Percentiles rank a stretch among this genome's conserved stretches.
Evolutionary conservation across 495 filamentous ascomycete genomes (phyloP).

Genomic region (Sphaerosporella brunnea): DNA sequence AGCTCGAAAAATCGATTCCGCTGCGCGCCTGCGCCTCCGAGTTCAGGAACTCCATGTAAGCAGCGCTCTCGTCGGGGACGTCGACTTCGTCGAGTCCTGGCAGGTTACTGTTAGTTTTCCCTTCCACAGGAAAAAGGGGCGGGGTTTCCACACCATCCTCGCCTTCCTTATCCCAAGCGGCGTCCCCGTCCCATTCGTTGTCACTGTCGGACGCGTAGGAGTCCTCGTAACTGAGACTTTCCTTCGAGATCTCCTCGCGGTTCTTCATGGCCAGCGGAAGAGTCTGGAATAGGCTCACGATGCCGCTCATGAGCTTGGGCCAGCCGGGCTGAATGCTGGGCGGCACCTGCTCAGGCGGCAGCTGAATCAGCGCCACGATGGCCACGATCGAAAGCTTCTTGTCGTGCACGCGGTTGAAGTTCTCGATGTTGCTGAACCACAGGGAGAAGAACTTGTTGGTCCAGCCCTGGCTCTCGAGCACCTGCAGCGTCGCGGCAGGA

Average conservation of each 20-base stretch:
- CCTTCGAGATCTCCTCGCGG: conserved; percentile 82
- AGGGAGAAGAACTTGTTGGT: conserved; percentile 99
- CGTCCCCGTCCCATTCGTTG: conserved; percentile 53
- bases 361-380: conserved; percentile 63
- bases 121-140: not conserved
- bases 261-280: conserved; percentile 72
- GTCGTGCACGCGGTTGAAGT: conserved; percentile 85
- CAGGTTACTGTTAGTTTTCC: conserved; percentile 5
- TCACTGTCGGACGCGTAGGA: conserved; percentile 53
- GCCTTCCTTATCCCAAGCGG: conserved; percentile 55
- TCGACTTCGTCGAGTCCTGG: conserved; percentile 35
- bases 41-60: conserved; percentile 89
- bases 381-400: conserved; percentile 95
- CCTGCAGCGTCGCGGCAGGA: conserved; percentile 46
- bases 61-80: conserved; percentile 63
- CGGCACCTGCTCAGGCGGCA: conserved; percentile 62
- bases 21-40: conserved; percentile 45
- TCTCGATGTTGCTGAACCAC: conserved; percentile 93
- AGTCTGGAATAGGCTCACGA: conserved; percentile 79
- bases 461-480: conserved; percentile 78
- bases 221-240: conserved; percentile 58
- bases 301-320: conserved; percentile 84
- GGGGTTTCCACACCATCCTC: conserved; percentile 32
- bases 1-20: conserved; percentile 30
- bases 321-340: conserved; percentile 82